Base-by-base conservation (phyloP, 371 early-diverging fungal genomes). In the Rhizopus sp. region DNA sequence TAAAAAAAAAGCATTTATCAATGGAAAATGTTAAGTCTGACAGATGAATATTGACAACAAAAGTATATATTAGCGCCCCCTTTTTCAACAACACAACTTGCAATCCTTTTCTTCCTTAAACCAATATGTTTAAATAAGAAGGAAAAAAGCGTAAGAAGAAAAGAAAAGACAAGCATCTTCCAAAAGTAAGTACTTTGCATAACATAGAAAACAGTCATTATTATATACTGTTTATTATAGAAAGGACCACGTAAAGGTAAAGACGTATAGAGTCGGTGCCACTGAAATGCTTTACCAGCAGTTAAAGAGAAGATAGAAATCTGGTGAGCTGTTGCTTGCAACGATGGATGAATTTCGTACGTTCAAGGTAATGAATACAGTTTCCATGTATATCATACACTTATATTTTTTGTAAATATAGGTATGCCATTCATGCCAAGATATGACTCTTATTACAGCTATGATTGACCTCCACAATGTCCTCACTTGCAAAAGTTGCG, bases 401-500 rank as follows among this genome's bases (percentile, higher is more conserved):
- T 5, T 37, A 37, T 10, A 7, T 10, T 5, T 37, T 37, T 37
- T 37, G 13, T 37, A 10, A 37, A 37, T 37, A 5, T 37, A 37
- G 38, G 13, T 13, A 37, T 37, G 38, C 13, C 7, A 5, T 37
- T 37, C 38, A 37, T 37, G 38, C 5, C 2, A 37, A 7, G 13
- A 37, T 10, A 37, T 6, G 6, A 10, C 38, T 5, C 33, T 49
- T 30, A 32, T 33, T n/a, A 16, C 9, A 31, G 49, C 34, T 32
- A 49, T 49, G 30, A 0, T 49, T 23, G 23, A 12, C 15, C 38
- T 51, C 16, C 38, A 38, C 17, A 51, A 38, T 51, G 51, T 38
- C 12, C 51, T 51, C 9, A 34, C 51, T 37, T 51, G 51, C 37
- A 35, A 51, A 51, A 32, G 35, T 51, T 51, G 51, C 17, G 39